Evolutionary conservation across 164 flowering plant species (phyloP).

Genomic region (Liquidambar formosana): DNA sequence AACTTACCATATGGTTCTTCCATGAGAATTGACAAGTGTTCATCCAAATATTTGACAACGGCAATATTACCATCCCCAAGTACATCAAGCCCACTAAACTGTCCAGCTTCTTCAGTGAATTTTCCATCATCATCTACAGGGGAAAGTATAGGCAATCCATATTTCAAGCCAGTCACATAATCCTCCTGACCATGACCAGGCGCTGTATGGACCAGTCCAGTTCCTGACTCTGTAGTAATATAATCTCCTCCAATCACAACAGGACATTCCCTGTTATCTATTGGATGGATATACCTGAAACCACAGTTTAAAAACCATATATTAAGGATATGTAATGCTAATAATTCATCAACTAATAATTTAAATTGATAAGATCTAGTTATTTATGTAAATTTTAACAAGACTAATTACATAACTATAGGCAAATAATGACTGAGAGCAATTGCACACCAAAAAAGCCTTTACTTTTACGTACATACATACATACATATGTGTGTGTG

Average conservation of each 20-base stretch:
- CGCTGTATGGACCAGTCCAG: constrained; percentile 98
- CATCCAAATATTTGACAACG: constrained; percentile 74
- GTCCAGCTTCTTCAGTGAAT: constrained; percentile 93
- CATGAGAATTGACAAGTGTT: constrained; percentile 58
- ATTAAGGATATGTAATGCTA: background rate
- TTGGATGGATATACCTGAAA: constrained; percentile 81
- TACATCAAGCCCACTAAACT: constrained; percentile 86
- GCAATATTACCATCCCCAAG: constrained; percentile 90
- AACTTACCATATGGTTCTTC: constrained; percentile 90
- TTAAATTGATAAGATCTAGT: background rate
- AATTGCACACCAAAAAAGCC: background rate
- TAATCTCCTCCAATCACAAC: constrained; percentile 95
- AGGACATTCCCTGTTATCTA: constrained; percentile 73
- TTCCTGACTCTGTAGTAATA: constrained; percentile 95
- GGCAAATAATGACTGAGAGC: background rate
- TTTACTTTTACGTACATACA: background rate
- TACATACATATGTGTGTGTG: background rate
- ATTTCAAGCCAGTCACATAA: constrained; percentile 82
- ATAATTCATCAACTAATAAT: background rate
- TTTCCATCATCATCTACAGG: constrained; percentile 95
- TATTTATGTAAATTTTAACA: background rate
- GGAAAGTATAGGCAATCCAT: constrained; percentile 77
- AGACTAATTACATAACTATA: background rate
- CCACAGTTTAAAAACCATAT: constrained; percentile 9
- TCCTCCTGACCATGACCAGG: constrained; percentile 99